Base-by-base conservation (phyloP, 352 stramenopile genomes). In the Phytophthora agathidicida region DNA sequence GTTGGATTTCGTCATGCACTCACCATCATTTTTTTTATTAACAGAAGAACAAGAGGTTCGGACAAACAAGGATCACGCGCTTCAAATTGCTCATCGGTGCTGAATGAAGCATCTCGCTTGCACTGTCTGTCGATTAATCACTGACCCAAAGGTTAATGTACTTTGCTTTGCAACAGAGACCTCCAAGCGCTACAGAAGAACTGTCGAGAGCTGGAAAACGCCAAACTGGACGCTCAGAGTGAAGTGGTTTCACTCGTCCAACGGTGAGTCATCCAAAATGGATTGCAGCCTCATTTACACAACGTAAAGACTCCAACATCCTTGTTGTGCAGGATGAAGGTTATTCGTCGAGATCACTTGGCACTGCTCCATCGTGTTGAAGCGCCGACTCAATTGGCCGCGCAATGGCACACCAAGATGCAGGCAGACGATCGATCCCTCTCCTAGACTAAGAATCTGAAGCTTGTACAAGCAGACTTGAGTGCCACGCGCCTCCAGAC, bases 71-170 rank as follows among this genome's bases (percentile, higher is more conserved):
- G 60, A 71, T 11, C 41, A 61, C 20, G 60, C 65, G 19, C 45
- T 74, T 49, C 53, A 74, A 43, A 51, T 68, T 36, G 55, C 65
- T 13, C 60, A 68, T 43, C 54, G 65, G 65, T 71, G 50, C 13
- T 26, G 20, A 7, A 11, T 26, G 20, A 7, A 11, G 16, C n/a
- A 19, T 28, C 14, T 38, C 42, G 8, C 28, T 19, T 31, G n/a
- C 13, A 30, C 16, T 48, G 35, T 62, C 30, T 48, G 55, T 38
- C 35, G 23, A 1, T 35, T 38, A 28, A 22, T 36, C 13, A 11
- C 24, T 56, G 8, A n/a, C n/a, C n/a, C n/a, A n/a, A 46, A 42
- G 4, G 30, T 44, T 23, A 44, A 30, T 5, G 36, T 39, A 6
- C 11, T 6, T 57, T 31, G 14, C 13, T 13, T 27, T 30, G 48